These are phyloP conservation scores for Calonectria hawksworthii DNA, from an alignment of 2,329 filamentous ascomycete genomes.

Conservation along the genomic window DNA sequence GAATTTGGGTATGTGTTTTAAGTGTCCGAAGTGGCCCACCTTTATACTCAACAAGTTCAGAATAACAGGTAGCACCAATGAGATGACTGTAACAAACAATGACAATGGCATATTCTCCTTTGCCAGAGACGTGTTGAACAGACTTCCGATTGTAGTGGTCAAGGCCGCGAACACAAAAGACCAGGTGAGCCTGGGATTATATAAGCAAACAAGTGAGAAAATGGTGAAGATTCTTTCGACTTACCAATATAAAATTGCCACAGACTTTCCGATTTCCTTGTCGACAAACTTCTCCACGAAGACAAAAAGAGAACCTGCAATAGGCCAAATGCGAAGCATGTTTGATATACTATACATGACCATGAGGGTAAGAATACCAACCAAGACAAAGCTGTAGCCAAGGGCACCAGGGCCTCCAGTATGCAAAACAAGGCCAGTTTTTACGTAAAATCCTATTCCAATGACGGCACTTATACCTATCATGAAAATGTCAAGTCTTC, in stretches of 20 bases:
- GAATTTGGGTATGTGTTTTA: neutral
- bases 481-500: neutral
- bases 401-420: neutral
- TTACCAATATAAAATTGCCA: neutral
- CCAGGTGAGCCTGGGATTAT: neutral
- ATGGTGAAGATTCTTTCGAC: neutral
- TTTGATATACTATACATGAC: neutral
- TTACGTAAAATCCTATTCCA: neutral
- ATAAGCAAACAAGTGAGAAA: neutral
- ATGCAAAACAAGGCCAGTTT: neutral
- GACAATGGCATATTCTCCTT: neutral
- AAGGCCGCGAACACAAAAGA: neutral
- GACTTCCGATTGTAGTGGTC: neutral
- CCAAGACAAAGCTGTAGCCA: neutral
- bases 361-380: neutral
- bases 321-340: neutral
- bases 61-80: neutral
- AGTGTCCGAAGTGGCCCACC: neutral
- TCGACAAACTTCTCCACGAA: neutral
- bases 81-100: neutral
- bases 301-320: neutral
- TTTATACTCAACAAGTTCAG: neutral
- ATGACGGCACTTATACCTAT: neutral
- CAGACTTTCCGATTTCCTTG: neutral
- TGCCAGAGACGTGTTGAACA: neutral